Base-by-base conservation (phyloP, 257 asterid genomes). In the Solanum chmielewskii region DNA sequence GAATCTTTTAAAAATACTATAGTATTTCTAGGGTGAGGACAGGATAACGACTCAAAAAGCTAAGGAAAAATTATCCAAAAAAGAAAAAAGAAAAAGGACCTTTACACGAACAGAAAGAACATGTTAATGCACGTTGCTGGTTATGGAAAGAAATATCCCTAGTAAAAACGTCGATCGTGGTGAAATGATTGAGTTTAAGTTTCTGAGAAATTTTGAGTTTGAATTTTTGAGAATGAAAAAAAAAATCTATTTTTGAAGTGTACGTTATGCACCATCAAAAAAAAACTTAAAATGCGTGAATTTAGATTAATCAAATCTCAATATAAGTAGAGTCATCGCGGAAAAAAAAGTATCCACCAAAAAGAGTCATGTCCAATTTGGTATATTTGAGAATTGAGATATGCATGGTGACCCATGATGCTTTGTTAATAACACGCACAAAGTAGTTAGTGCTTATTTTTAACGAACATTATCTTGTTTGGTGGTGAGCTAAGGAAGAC, bases 21-120 rank as follows among this genome's bases (percentile, higher is more conserved):
- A 7, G 39, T 68, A 68, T 8, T 31, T 68, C 2, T 27, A 27
- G 39, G 75, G 39, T 6, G 21, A 13, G 73, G 35, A 66, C 73
- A 66, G 16, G 75, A 68, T 13, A 27, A 68, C 35, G 21, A 68
- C 35, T 13, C 75, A 27, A 68, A 68, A 68, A 80, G 68, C 20
- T 16, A 16, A 10, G 42, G 15, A 18, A 41, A 49, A 70, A 62
- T 33, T 35, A 68, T 37, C 75, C 75, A 42, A 25, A 78, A 23
- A 25, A 33, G 56, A 77, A 25, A 56, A 25, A 52, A 13, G 83
- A 69, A 39, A 44, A 27, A 45, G 20, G 5, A 9, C 91, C 92
- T 87, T 90, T 90, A 87, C 92, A 89, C 91, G 89, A 86, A 86
- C 91, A 87, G 85, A 39, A 60, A 68, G 83, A 86, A 89, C 91